Evolutionary conservation across 805 yeast genomes (phyloP).

Genomic region (Barnettozyma pratensis): DNA sequence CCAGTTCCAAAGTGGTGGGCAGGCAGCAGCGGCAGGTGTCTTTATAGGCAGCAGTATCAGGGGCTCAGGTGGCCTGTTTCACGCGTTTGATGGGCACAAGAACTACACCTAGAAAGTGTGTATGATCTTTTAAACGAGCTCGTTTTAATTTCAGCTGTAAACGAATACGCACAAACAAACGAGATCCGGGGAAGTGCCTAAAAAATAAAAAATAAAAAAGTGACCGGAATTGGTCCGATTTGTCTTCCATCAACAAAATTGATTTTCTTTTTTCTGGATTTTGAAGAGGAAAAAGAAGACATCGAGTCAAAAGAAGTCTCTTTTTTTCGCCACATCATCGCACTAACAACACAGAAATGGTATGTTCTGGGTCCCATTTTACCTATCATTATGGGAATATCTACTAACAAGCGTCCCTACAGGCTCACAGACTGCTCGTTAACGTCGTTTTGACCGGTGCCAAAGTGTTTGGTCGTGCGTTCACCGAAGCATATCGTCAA

Average conservation of each 20-base stretch:
- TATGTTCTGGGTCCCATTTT: background rate
- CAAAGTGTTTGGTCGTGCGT: constrained; percentile 92
- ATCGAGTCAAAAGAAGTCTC: background rate
- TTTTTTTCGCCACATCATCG: too few species aligned
- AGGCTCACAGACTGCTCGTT: constrained; percentile 89
- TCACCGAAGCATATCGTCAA: constrained; percentile 94
- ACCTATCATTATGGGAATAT: background rate
- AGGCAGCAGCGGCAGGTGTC: too few species aligned
- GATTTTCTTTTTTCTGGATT: background rate
- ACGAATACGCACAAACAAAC: background rate
- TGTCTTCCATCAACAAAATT: background rate
- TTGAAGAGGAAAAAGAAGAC: background rate
- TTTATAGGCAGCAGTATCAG: too few species aligned
- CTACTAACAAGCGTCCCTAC: background rate
- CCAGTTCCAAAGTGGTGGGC: too few species aligned
- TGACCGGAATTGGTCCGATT: background rate
- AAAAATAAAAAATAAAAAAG: too few species aligned
- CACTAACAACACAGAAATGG: background rate
- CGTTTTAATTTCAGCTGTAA: background rate
- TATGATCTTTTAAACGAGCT: background rate
- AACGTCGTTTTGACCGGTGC: constrained; percentile 94
- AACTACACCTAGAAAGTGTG: too few species aligned
- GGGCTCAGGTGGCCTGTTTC: too few species aligned
- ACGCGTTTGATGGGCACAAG: too few species aligned
- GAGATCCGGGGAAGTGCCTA: background rate